Base-by-base conservation (phyloP, 495 filamentous ascomycete genomes). In the Cryomyces minteri region DNA sequence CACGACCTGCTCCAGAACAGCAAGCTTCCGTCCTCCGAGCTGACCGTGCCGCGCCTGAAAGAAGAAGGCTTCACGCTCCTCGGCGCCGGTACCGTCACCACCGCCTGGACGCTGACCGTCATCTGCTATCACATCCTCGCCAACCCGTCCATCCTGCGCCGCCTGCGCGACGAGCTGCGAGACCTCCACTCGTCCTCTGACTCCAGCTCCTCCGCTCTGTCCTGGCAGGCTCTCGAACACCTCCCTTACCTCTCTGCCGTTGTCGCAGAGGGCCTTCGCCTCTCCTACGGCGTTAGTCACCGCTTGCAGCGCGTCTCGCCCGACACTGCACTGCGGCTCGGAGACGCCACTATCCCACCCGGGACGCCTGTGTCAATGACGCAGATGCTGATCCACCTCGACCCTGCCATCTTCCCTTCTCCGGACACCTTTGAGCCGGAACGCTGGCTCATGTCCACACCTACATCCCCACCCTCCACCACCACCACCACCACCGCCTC, bases 221-320 rank as follows among this genome's bases (percentile, higher is more conserved):
- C 62, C 5, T 68, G 60, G 62, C 45, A 47, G 18, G 56, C 66
- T 31, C 57, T 77, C 25, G 70, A 76, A 46, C 44, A 62, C 29
- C 54, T 77, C 25, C 69, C 73, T 0, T 73, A 74, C 49, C 48
- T 77, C 43, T 57, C 50, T 5, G 72, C 58, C 7, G 59, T 64
- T 0, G 57, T 76, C 10, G 51, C 57, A 29, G 74, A 77, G 54
- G 55, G 56, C 0, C 51, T 75, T 7, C 67, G 74, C 1, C 43
- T 72, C 2, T 58, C 56, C 6, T 47, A 48, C 28, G 48, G 48
- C 18, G 44, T 51, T 3, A 36, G 44, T 12, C 31, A 38, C 18
- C 48, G 48, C 31, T 30, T 43, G 39, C 14, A 18, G 11, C 48
- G 48, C 4, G 14, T 34, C 38, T 63, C 31, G 30, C 14, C 32